Evolutionary conservation across 495 filamentous ascomycete genomes (phyloP).

Genomic region (Penicillium chermesinum): DNA sequence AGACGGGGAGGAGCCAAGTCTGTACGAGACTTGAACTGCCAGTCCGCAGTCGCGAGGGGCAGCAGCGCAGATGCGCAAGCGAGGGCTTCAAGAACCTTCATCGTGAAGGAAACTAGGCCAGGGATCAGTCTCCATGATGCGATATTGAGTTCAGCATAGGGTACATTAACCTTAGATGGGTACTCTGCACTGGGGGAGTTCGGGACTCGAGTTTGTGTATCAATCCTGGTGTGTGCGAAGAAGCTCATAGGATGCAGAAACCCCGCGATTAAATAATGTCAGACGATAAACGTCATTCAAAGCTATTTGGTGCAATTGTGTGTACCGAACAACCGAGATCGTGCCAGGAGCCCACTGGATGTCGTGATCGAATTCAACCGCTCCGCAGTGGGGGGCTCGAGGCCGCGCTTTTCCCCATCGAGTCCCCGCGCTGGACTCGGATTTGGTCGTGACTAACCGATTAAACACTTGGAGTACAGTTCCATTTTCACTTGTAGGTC

Average conservation of each 20-base stretch:
- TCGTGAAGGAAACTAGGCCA: constrained; percentile 17
- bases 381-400: constrained; percentile 3
- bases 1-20: constrained; percentile 47
- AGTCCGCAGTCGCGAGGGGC: constrained; percentile 16
- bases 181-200: constrained; percentile 33
- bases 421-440: constrained; percentile 16
- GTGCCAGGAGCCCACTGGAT: constrained; percentile 9
- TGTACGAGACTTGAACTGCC: constrained; percentile 43
- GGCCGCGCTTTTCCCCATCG: constrained; percentile 13
- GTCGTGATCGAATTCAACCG: constrained; percentile 17
- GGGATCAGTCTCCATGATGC: constrained; percentile 39
- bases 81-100: constrained; percentile 30
- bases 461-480: too few relatives aligned
- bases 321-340: not conserved
- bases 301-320: not conserved
- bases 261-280: not conserved
- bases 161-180: constrained; percentile 55
- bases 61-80: constrained; percentile 21
- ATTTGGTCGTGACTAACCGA: not conserved
- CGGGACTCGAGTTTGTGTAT: not conserved
- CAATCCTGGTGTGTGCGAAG: too few relatives aligned
- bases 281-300: constrained; percentile 3
- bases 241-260: too few relatives aligned
- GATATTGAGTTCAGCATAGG: constrained; percentile 33
- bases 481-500: too few relatives aligned